These are phyloP conservation scores for Ophiocordyceps sinensis DNA, from an alignment of 2,329 filamentous ascomycete species.

Conservation along the genomic window DNA sequence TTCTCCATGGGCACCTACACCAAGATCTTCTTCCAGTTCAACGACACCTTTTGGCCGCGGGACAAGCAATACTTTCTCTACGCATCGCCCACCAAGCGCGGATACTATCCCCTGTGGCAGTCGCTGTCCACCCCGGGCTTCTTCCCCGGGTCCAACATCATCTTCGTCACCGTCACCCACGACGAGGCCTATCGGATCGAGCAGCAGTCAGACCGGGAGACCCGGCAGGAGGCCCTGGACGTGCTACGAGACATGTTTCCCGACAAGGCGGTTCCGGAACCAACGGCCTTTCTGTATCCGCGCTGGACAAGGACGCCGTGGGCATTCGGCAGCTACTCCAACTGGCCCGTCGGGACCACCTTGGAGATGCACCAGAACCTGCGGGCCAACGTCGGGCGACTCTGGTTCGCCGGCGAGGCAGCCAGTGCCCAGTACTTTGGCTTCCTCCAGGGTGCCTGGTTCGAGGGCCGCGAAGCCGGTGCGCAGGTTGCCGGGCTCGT, in stretches of 20 bases:
- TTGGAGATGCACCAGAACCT: constrained; percentile 54
- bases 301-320: constrained; percentile 17
- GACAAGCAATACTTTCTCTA: constrained; percentile 30
- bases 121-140: constrained; percentile 44
- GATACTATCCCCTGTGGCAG: constrained; percentile 45
- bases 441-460: constrained; percentile 49
- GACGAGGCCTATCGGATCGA: constrained; percentile 43
- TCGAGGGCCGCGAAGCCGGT: constrained; percentile 37
- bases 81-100: constrained; percentile 24
- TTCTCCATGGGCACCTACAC: constrained; percentile 61
- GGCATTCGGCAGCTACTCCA: constrained; percentile 49
- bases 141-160: constrained; percentile 44
- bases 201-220: constrained; percentile 41
- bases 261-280: constrained; percentile 38
- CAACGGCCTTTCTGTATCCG: constrained; percentile 47
- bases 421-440: constrained; percentile 50
- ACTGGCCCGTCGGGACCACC: constrained; percentile 50
- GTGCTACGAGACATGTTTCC: constrained; percentile 50
- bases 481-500: constrained; percentile 22
- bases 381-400: constrained; percentile 43
- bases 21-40: constrained; percentile 58
- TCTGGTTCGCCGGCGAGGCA: constrained; percentile 54
- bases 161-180: constrained; percentile 49
- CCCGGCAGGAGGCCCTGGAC: constrained; percentile 38
- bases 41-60: constrained; percentile 47